phyloP scores from a whole-genome alignment of 192 early-diverging fungal genomes.

The Chytriomyces confervae region DNA sequence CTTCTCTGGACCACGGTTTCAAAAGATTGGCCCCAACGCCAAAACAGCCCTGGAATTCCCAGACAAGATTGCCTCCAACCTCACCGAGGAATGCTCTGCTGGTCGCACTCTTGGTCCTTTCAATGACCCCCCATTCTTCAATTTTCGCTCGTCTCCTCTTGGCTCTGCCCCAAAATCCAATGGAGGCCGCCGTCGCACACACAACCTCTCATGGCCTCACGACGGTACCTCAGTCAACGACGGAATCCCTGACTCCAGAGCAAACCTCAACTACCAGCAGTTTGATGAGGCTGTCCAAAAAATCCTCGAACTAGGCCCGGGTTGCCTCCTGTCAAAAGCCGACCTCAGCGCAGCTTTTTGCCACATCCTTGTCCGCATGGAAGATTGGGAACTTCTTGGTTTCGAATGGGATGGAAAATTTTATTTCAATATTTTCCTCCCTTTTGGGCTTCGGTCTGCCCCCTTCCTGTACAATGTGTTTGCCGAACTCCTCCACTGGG shows the following conservation, averaged over 20 bases:
- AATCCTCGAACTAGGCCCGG: too few species aligned
- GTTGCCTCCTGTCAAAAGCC: too few species aligned
- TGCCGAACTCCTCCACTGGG: conserved; percentile 24
- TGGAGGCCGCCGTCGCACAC: neutral
- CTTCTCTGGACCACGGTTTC: neutral
- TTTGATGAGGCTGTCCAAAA: too few species aligned
- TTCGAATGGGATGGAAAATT: conserved; percentile 8
- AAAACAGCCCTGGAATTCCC: neutral
- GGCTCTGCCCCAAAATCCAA: neutral
- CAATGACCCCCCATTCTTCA: neutral
- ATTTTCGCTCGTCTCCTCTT: conserved; percentile 8
- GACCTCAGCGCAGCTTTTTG: too few species aligned
- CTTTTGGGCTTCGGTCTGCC: conserved; percentile 22
- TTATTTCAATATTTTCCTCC: conserved; percentile 11
- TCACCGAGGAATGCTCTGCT: neutral
- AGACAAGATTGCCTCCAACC: neutral
- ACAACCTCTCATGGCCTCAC: conserved; percentile 14
- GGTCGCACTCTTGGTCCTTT: conserved; percentile 6
- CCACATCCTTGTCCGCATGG: too few species aligned
- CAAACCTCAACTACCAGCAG: too few species aligned
- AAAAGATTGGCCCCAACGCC: neutral
- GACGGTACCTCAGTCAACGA: conserved; percentile 11
- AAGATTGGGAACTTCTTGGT: conserved; percentile 25
- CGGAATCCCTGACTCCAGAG: neutral
- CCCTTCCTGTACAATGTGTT: conserved; percentile 30